These are phyloP conservation scores for Populus simonii DNA, from an alignment of 345 rosid species.

Conservation along the genomic window DNA sequence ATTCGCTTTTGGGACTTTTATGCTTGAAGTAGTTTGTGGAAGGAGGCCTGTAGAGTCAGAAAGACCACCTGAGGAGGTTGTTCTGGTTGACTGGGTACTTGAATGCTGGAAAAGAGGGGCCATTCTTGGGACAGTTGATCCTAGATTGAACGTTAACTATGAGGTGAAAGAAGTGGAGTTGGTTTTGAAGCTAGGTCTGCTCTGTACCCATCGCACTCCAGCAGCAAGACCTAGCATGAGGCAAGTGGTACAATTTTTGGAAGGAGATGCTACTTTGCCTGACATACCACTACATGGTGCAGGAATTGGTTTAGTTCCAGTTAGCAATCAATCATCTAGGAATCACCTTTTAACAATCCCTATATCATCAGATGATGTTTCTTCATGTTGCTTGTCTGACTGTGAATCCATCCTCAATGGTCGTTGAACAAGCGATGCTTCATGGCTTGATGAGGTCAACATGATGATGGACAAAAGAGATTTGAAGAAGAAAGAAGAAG, in stretches of 20 bases:
- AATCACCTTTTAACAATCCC: not conserved
- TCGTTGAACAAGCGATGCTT: conserved; percentile 10
- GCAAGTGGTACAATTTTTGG: conserved; percentile 16
- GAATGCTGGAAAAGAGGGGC: conserved; percentile 12
- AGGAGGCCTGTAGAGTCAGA: conserved; percentile 10
- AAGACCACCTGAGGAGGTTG: not conserved
- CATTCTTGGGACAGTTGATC: conserved; percentile 15
- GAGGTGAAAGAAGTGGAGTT: conserved; percentile 14
- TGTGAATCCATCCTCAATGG: conserved; percentile 25
- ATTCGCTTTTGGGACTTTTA: conserved; percentile 13
- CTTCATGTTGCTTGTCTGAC: conserved; percentile 20
- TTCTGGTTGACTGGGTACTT: conserved; percentile 17
- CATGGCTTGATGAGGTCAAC: not conserved
- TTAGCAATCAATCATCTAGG: not conserved
- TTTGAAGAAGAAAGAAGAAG: not conserved
- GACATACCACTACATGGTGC: conserved; percentile 1
- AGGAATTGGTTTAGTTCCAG: not conserved
- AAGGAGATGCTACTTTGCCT: conserved; percentile 4
- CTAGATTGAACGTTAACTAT: conserved; percentile 7
- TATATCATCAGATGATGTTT: conserved; percentile 1
- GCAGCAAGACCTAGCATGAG: conserved; percentile 22
- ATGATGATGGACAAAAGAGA: not conserved
- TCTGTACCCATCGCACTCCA: conserved; percentile 3
- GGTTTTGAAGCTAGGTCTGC: conserved; percentile 16
- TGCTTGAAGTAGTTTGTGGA: conserved; percentile 23